Base-by-base conservation (phyloP, 306 rosid genomes). In the Abrus pulchellus region DNA sequence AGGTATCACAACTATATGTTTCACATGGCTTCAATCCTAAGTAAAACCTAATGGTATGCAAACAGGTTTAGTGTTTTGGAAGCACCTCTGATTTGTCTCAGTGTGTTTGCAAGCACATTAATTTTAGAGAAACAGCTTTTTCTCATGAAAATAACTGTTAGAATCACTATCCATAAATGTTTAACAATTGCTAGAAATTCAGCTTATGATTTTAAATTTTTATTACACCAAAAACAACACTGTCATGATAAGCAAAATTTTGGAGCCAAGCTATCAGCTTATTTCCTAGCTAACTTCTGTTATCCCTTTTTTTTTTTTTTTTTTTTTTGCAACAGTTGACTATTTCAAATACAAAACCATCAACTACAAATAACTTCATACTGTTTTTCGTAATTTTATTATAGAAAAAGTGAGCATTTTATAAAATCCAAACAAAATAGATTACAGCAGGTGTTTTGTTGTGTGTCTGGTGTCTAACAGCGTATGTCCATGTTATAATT, bases 1-100 rank as follows among this genome's bases (percentile, higher is more conserved):
- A n/a, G 62, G 13, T 40, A 82, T 60, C 33, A 75, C 40, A 33
- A 75, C 45, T 8, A 44, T 28, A 78, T 53, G 75, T 53, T 60
- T 44, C 65, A 33, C 9, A 61, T 73, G 52, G 73, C 63, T 72
- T 61, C 74, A 76, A 76, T 50, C 70, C 47, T 66, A 73, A 8
- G 73, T 61, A 41, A 44, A 59, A 57, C 48, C 44, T 48, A 49
- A 54, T 11, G 29, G 41, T 11, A 45, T 5, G 60, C 65, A 62
- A 68, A 62, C 5, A 5, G 14, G 13, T 55, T 53, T 68, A 77
- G 55, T 29, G 68, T 60, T 76, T 57, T 41, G 60, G 53, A 34
- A 77, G 78, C 43, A 67, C 41, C 68, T 12, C 34, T 5, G 10
- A 77, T 33, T 5, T 66, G 40, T 59, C 61, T 60, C 34, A 55